Evolutionary conservation across 805 yeast genomes (phyloP), one percentile per base, ranked within the genome.

Genomic region (Starmerella apis): DNA sequence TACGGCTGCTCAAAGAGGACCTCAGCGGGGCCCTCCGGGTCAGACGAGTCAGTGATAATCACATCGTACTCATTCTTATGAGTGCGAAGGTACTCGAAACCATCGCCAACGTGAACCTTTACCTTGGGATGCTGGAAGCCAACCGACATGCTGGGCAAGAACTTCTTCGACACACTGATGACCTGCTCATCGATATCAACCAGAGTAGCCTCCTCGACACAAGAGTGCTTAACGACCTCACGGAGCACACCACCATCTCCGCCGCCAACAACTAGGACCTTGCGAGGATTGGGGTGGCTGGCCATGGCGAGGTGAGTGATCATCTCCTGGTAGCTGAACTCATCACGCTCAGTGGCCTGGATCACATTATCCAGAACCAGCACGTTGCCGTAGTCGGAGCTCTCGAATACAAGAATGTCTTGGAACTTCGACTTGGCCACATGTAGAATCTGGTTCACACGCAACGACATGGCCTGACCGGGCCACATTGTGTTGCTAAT

Each of bases 241-340:
- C 97, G 80, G 63, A 90, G 76, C 47, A 90, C 97, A 69, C 97
- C 97, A 61, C 98, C 98, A 68, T 90, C 98, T 64, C 98, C 98
- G 57, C 98, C 98, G 52, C 98, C 98, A 63, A 90, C 84, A 56
- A 90, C 97, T 50, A 90, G 74, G 22, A 94, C 96, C 61, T 76
- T 81, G 75, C 85, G 86, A 51, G 97, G 97, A 71, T 85, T 80
- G 61, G 95, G 88, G 71, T 92, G 97, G 48, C 92, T 80, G 77
- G 82, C 84, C 68, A 92, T 64, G 6, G 95, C 95, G 63, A 92
- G 75, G 70, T 90, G 96, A 36, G 96, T 73, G 68, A 90, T 90
- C 97, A 90, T 92, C 72, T 90, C 98, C 73, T 92, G 98, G 75
- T 88, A 90, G 56, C 96, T 79, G 68, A 86, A 90, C 72, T 90